Base-by-base conservation (phyloP, 164 flowering plant genomes). In the Umbellularia californica region DNA sequence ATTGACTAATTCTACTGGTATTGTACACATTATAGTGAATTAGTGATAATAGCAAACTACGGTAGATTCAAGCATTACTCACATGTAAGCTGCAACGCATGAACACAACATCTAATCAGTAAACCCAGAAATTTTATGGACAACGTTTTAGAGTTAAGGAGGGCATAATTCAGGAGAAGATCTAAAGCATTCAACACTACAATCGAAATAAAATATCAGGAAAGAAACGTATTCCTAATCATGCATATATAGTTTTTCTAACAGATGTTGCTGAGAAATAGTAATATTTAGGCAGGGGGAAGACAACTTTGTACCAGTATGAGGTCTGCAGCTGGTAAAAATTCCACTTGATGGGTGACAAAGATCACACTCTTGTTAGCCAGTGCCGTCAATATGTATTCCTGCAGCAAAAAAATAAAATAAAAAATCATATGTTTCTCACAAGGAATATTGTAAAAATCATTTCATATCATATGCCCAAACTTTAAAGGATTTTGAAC, bases 321-420 rank as follows among this genome's bases (percentile, higher is more conserved):
- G 83, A 94, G 71, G 80, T 96, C 98, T 63, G 93, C 95, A 69
- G 97, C 87, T 52, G 98, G 99, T 73, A 96, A 81, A 84, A 94
- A 96, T 77, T 96, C 99, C 79, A 96, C 92, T 87, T 96, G 99
- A 83, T 96, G 99, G 28, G 99, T 96, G 52, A 96, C 99, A 83
- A 87, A 94, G 77, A 96, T 77, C 58, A 92, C 96, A 50, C 98
- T 96, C 84, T 92, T 96, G 17, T 83, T 72, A 62, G 89, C 92
- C 70, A 96, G 80, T 55, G 97, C 98, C 52, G 91, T 85, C 87
- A 92, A 24, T 80, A 96, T 92, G 79, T 89, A 96, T 72, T 96
- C 99, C 99, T 96, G 93, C 85, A 88, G 68, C 70, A 68, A 25
- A 74, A 79, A 55, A 41, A 41, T 24, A 79, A 55, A 41, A 41